Percentiles rank a stretch among this genome's conserved stretches.
phyloP scores from a whole-genome alignment of 2,329 filamentous ascomycete genomes.

The Fusarium sp. region DNA sequence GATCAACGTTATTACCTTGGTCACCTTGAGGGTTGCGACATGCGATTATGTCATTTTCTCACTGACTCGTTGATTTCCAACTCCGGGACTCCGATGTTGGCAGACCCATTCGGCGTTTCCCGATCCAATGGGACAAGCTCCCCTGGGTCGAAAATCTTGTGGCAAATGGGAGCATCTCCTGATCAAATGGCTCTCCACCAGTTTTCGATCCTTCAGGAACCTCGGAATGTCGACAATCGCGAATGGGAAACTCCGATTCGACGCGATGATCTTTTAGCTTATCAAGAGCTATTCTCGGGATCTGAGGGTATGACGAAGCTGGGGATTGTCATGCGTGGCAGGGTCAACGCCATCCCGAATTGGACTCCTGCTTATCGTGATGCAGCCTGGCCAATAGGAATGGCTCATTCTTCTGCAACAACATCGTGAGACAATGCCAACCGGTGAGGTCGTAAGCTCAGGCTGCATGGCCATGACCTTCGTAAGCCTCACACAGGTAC shows the following conservation, averaged over 20 bases:
- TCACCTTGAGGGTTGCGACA: neutral
- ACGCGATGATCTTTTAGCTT: neutral
- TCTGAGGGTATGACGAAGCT: neutral
- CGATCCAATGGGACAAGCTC: neutral
- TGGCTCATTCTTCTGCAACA: neutral
- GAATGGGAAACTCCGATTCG: neutral
- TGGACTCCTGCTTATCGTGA: neutral
- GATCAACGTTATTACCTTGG: neutral
- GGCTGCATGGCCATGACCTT: neutral
- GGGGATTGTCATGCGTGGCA: neutral
- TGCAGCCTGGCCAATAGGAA: neutral
- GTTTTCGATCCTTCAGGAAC: neutral
- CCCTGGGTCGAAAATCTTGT: rapidly evolving
- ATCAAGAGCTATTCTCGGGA: neutral
- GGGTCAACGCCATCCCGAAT: neutral
- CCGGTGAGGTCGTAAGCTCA: neutral
- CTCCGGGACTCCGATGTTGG: constrained; percentile 5
- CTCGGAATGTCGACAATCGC: neutral
- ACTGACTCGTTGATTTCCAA: constrained; percentile 1
- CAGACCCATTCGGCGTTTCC: neutral
- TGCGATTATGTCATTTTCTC: constrained; percentile 1
- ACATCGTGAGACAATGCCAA: neutral
- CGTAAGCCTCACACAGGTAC: neutral
- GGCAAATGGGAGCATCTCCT: constrained; percentile 14
- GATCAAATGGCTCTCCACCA: rapidly evolving